Base-by-base conservation (phyloP, 495 filamentous ascomycete genomes). In the Mycothermus thermophilus region DNA sequence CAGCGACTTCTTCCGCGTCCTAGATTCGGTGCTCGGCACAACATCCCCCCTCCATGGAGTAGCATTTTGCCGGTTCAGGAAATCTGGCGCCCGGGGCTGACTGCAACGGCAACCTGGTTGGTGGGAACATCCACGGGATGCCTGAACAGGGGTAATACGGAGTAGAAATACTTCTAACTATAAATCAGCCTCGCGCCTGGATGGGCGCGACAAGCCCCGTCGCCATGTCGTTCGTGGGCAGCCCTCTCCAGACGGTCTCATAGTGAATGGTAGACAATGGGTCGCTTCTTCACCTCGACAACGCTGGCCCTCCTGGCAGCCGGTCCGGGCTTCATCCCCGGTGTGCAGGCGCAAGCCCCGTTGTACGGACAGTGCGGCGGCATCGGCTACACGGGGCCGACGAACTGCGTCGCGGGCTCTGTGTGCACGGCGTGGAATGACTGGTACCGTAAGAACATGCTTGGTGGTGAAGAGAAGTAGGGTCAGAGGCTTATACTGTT, bases 1-100 rank as follows among this genome's bases (percentile, higher is more conserved):
- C 52, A 43, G 17, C 26, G 2, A 21, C 40, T 50, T 35, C 52
- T 36, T 57, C 53, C 53, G 53, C 40, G 38, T 48, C 53, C 51
- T 52, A 40, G 34, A 56, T 54, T 43, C 9, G 40, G 38, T 30
- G 14, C n/a, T n/a, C n/a, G n/a, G n/a, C n/a, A n/a, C n/a, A n/a
- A n/a, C n/a, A n/a, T n/a, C n/a, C n/a, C n/a, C n/a, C n/a, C n/a
- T n/a, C n/a, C n/a, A n/a, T n/a, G n/a, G n/a, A n/a, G n/a, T n/a
- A n/a, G n/a, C n/a, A n/a, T n/a, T n/a, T n/a, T n/a, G n/a, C n/a
- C n/a, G n/a, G n/a, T n/a, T n/a, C n/a, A n/a, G n/a, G n/a, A n/a
- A n/a, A n/a, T n/a, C n/a, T n/a, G n/a, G n/a, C n/a, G n/a, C n/a
- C 0, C 20, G 13, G 17, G 26, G 18, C n/a, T n/a, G 24, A 29